These are phyloP conservation scores for Calocybe indica DNA, from an alignment of 768 basidiomycete genomes.

Conservation along the genomic window DNA sequence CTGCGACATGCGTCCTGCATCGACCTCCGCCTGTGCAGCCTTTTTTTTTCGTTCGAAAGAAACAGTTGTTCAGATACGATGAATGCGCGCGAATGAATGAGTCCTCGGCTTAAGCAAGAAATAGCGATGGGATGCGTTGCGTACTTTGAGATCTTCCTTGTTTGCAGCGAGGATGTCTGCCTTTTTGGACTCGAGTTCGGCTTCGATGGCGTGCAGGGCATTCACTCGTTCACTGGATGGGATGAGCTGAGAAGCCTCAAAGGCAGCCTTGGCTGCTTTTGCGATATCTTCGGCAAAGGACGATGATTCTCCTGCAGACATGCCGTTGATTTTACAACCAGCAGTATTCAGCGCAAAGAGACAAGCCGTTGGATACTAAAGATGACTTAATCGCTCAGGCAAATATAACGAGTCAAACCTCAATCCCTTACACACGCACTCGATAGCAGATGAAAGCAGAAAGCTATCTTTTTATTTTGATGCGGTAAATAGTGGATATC, in stretches of 20 bases:
- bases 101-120: neutral
- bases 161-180: constrained; percentile 77
- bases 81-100: too few species aligned
- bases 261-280: constrained; percentile 72
- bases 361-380: too few species aligned
- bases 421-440: constrained; percentile 15
- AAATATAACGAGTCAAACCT: neutral
- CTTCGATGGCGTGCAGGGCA: constrained; percentile 67
- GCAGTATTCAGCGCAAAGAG: too few species aligned
- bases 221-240: constrained; percentile 57
- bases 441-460: constrained; percentile 12
- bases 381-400: neutral
- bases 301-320: constrained; percentile 4
- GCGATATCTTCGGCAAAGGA: constrained; percentile 57
- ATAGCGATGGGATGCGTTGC: constrained; percentile 6
- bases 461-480: constrained; percentile 13
- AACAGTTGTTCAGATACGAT: neutral
- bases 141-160: constrained; percentile 69
- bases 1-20: constrained; percentile 76
- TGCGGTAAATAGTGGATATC: constrained; percentile 10
- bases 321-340: too few species aligned
- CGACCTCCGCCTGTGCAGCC: constrained; percentile 76
- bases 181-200: constrained; percentile 59
- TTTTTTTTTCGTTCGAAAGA: constrained; percentile 19
- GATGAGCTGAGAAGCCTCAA: constrained; percentile 82